Percentiles rank a stretch among this genome's conserved stretches.
Conservation (phyloP, 2,329 filamentous ascomycete species). For the Amylocarpus encephaloides region DNA sequence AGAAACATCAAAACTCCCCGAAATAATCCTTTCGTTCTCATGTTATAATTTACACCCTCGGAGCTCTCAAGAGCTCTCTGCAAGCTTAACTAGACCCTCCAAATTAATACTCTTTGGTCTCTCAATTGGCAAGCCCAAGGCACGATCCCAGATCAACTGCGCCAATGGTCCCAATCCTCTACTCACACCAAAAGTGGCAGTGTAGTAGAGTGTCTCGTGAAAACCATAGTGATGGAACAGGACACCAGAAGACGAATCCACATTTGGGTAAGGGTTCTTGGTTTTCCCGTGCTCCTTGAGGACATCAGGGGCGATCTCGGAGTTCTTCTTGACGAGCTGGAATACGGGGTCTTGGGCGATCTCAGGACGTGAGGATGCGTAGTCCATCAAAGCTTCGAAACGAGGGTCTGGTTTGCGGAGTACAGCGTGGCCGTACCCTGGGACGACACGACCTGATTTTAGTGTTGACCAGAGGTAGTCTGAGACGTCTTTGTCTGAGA, state of each 20-base stretch:
- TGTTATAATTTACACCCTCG: background rate
- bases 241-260: conserved; percentile 87
- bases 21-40: background rate
- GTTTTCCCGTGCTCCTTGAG: conserved; percentile 96
- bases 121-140: conserved; percentile 91
- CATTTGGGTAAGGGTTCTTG: conserved; percentile 96
- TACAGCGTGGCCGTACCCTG: conserved; percentile 92
- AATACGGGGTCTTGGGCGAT: conserved; percentile 87
- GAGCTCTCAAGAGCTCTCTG: conserved; percentile 33
- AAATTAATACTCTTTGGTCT: conserved; percentile 96
- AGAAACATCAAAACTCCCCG: background rate
- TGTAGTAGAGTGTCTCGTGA: conserved; percentile 94
- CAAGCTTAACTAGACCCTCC: conserved; percentile 70
- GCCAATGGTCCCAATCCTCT: conserved; percentile 78
- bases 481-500: conserved; percentile 75
- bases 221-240: conserved; percentile 98
- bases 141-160: conserved; percentile 94
- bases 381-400: conserved; percentile 95
- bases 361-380: conserved; percentile 75
- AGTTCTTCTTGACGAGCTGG: conserved; percentile 89
- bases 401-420: conserved; percentile 95
- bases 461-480: conserved; percentile 90
- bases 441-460: conserved; percentile 85
- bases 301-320: conserved; percentile 81
- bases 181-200: conserved; percentile 63